A percentile compares a stretch with the other conserved stretches of the same genome.
These are phyloP conservation scores for Leccinellum luteum DNA, from an alignment of 768 basidiomycete species.

Conservation along the genomic window DNA sequence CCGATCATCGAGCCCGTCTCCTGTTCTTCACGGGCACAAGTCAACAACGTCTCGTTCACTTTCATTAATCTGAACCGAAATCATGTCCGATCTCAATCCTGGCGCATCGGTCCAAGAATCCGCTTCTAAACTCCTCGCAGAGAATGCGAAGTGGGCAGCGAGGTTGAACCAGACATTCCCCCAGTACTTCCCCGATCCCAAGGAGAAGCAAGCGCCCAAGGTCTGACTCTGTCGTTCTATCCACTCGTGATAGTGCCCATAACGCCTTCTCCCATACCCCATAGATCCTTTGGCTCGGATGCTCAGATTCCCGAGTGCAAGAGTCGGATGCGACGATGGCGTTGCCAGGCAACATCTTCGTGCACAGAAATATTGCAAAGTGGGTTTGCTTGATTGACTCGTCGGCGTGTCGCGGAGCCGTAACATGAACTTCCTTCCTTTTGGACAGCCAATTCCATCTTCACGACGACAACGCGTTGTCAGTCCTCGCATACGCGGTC, in stretches of 20 bases:
- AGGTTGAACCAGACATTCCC: slow-evolving; percentile 22
- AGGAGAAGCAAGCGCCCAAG: slow-evolving; percentile 16
- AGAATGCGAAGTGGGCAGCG: slow-evolving; percentile 18
- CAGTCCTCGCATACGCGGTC: slow-evolving; percentile 75
- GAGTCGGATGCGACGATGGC: slow-evolving; percentile 69
- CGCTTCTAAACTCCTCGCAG: neutral
- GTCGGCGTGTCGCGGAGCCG: too few relatives aligned
- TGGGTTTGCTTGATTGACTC: neutral
- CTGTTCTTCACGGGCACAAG: too few relatives aligned
- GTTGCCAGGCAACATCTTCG: slow-evolving; percentile 78
- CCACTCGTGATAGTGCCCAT: neutral
- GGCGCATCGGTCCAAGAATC: neutral
- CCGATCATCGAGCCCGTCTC: too few relatives aligned
- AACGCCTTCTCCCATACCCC: neutral
- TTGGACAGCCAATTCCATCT: slow-evolving; percentile 68
- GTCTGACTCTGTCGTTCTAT: neutral
- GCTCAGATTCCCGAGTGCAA: slow-evolving; percentile 83
- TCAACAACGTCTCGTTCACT: too few relatives aligned
- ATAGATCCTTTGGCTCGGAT: slow-evolving; percentile 77
- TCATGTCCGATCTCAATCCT: neutral
- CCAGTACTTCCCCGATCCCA: slow-evolving; percentile 18
- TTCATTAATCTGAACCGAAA: neutral
- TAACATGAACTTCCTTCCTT: too few relatives aligned
- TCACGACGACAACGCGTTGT: slow-evolving; percentile 64
- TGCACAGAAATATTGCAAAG: slow-evolving; percentile 86